phyloP scores from a whole-genome alignment of 2,329 filamentous ascomycete genomes.

The Dendrostoma leiphaemia region DNA sequence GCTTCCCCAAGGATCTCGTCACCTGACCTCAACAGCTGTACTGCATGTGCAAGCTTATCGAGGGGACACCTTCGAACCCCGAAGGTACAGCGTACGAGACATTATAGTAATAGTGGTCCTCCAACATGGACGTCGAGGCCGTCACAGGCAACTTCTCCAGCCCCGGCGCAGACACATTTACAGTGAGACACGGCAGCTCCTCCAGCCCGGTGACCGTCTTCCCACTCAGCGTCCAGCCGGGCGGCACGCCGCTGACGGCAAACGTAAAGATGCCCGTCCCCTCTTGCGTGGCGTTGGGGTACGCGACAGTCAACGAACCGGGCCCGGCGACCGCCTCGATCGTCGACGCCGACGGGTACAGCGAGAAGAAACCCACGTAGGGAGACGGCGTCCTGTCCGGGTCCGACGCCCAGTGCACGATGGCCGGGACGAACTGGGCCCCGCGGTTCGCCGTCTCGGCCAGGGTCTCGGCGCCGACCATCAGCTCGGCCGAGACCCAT shows the following conservation, averaged over 20 bases:
- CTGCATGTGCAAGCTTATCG: constrained; percentile 5
- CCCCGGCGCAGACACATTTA: constrained; percentile 36
- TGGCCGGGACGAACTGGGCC: constrained; percentile 41
- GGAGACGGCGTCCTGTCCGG: constrained; percentile 36
- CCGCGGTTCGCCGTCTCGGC: constrained; percentile 35
- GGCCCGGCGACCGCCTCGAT: constrained; percentile 36
- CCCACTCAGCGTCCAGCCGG: constrained; percentile 34
- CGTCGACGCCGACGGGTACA: constrained; percentile 42
- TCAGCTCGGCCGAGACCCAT: constrained; percentile 40
- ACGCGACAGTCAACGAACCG: constrained; percentile 32
- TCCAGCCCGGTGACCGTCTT: constrained; percentile 29
- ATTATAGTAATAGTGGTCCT: constrained; percentile 43
- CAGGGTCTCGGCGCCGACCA: constrained; percentile 39
- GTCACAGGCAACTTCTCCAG: constrained; percentile 32
- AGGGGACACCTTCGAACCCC: constrained; percentile 32
- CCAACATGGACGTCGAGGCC: constrained; percentile 32
- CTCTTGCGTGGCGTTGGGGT: constrained; percentile 38
- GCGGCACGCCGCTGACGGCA: constrained; percentile 36
- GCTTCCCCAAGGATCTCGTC: no score
- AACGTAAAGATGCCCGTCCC: constrained; percentile 39
- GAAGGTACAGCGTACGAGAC: constrained; percentile 42
- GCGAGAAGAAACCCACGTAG: constrained; percentile 36
- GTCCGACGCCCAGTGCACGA: constrained; percentile 45
- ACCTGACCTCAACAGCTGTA: constrained; percentile 12
- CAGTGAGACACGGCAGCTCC: constrained; percentile 36